Conservation (phyloP, 129 eudicot genomes). For the Arctium minus region DNA sequence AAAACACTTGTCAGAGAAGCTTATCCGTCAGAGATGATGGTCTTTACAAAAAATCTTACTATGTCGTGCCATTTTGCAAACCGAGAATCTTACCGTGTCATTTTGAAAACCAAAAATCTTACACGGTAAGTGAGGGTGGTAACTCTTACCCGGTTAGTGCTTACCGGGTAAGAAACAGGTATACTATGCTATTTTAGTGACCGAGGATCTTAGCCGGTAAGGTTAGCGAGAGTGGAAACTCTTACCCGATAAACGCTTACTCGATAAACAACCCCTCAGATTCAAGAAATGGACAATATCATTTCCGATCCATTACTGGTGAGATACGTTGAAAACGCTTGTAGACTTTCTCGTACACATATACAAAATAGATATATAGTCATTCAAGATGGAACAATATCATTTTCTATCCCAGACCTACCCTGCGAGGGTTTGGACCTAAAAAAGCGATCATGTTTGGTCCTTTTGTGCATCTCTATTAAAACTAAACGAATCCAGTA, state of each 20-base stretch:
- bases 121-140: neutral
- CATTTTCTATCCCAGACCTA: neutral
- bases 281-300: neutral
- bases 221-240: neutral
- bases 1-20: too few relatives aligned
- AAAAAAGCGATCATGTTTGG: neutral
- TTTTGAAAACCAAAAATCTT: neutral
- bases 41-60: too few relatives aligned
- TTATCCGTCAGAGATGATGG: too few relatives aligned
- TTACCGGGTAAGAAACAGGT: too few relatives aligned
- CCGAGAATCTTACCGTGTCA: neutral
- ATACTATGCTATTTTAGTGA: too few relatives aligned
- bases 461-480: neutral
- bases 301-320: neutral
- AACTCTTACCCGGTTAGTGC: neutral
- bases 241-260: neutral
- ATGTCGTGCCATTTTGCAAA: neutral
- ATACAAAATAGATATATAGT: neutral
- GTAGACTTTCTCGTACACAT: neutral
- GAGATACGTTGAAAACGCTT: neutral
- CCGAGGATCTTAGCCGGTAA: too few relatives aligned
- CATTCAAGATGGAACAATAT: too few relatives aligned
- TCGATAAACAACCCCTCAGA: neutral
- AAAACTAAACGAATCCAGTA: neutral
- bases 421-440: neutral